A percentile compares a stretch with the other conserved stretches of the same genome.
Evolutionary conservation across 495 filamentous ascomycete species (phyloP).

Genomic region (Xanthoparmelia taractica): DNA sequence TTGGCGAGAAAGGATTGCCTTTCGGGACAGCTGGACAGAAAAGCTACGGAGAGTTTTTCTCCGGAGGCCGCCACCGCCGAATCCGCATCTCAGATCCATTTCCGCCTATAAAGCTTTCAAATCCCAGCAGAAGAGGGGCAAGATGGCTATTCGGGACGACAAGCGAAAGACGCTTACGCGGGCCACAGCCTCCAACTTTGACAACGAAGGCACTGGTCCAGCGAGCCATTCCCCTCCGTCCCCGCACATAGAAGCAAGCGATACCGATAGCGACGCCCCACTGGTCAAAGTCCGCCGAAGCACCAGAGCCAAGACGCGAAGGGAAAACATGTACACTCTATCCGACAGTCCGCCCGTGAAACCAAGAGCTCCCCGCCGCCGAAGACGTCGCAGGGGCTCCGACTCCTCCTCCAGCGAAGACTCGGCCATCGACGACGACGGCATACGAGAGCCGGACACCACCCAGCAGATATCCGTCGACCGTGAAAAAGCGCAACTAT

Average conservation of each 20-base stretch:
- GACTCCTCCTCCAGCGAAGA: conserved; percentile 25
- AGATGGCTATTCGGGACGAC: not conserved
- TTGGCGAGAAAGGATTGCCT: conserved; percentile 68
- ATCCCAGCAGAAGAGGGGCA: not conserved
- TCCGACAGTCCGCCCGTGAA: conserved; percentile 2
- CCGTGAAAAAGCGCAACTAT: conserved; percentile 27
- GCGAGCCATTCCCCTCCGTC: too few relatives aligned
- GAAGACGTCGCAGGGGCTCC: conserved; percentile 3
- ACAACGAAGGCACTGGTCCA: not conserved
- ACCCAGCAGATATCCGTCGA: conserved; percentile 8
- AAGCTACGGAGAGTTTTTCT: conserved; percentile 59
- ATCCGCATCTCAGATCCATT: conserved; percentile 29
- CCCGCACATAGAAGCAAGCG: too few relatives aligned
- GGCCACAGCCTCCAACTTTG: not conserved
- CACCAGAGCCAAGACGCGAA: conserved; percentile 6
- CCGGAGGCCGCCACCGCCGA: conserved; percentile 45
- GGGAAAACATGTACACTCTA: conserved; percentile 6
- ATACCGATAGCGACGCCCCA: conserved; percentile 11
- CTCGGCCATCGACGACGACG: conserved; percentile 26
- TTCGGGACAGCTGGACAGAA: conserved; percentile 64
- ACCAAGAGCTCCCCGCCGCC: conserved; percentile 5
- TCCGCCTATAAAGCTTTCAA: conserved; percentile 33
- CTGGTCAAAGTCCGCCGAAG: conserved; percentile 20
- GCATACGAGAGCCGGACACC: not conserved
- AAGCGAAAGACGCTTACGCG: not conserved